Percentiles rank a stretch among this genome's conserved stretches.
Evolutionary conservation across 331 rosid genomes (phyloP).

Genomic region (Rhamnella rubrinervis): DNA sequence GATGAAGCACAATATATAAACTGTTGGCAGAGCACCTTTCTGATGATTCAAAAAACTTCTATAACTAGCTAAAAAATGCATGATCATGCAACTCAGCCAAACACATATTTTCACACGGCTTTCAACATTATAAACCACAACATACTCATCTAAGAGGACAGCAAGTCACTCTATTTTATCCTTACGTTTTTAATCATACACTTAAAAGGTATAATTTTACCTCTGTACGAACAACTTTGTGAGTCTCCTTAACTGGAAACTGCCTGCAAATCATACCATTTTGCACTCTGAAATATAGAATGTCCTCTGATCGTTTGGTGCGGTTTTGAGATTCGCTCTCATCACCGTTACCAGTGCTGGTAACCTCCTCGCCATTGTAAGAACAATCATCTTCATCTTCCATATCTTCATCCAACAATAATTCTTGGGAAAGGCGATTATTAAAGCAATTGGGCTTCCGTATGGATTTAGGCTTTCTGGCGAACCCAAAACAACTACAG

Average conservation of each 20-base stretch:
- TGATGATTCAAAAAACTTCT: neutral
- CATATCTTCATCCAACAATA: constrained; percentile 51
- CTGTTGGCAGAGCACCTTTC: neutral
- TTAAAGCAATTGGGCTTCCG: constrained; percentile 32
- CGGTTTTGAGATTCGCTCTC: constrained; percentile 49
- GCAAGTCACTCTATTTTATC: neutral
- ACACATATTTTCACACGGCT: neutral
- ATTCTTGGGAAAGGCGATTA: constrained; percentile 52
- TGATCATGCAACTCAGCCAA: neutral
- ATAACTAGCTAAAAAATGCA: neutral
- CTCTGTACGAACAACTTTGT: constrained; percentile 70
- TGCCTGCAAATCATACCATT: constrained; percentile 79
- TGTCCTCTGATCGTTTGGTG: constrained; percentile 72
- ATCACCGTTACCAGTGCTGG: constrained; percentile 55
- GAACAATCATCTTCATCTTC: constrained; percentile 63
- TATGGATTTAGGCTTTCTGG: constrained; percentile 38
- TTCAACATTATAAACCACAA: neutral
- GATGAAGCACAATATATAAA: neutral
- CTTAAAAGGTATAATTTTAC: constrained; percentile 28
- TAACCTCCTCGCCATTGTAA: constrained; percentile 54
- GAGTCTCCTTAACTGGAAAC: constrained; percentile 79
- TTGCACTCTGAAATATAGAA: constrained; percentile 54
- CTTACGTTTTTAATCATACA: neutral
- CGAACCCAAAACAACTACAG: constrained; percentile 84
- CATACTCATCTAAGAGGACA: neutral